Evolutionary conservation across 495 filamentous ascomycete species (phyloP), one percentile per base, ranked within the genome.

Genomic region (Glutinoglossum americanum): DNA sequence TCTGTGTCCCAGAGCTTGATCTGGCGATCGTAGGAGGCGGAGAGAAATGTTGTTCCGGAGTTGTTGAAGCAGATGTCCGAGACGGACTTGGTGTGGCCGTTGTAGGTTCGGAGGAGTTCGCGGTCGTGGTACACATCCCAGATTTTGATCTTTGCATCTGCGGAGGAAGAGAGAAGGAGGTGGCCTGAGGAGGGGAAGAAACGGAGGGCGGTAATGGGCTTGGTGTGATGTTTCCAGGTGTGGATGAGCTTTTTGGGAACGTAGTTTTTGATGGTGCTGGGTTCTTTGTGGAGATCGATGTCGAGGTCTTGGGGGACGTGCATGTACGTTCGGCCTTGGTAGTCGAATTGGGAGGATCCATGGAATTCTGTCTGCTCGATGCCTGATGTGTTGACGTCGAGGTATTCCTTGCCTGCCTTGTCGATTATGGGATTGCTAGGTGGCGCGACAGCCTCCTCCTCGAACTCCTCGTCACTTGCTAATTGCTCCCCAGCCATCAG

Each of bases 1-100:
- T 99, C 92, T 10, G 89, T 94, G 67, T 97, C 92, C 92, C 92
- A 99, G 54, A 97, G 76, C 71, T 96, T 94, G 69, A 97, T 94
- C 68, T 85, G 81, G 51, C 89, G 81, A 65, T 99, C 92, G 68
- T 89, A 96, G 49, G 84, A 87, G 21, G 83, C 85, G n/a, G 87
- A 87, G 45, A 97, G 73, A 76, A 99, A 96, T 57, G 81, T 81
- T 7, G 75, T 85, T n/a, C 92, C 92, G 28, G 75, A 73, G 0
- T 75, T 75, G 61, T 84, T 84, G 77, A 97, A 97, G 62, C 82
- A 83, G 60, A 93, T 80, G 68, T 96, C 93, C 1, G 87, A 87
- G 54, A 96, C 78, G 39, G 85, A 80, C 68, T 97, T 97, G 61
- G 76, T 81, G 70, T 99, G 92, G 41, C 93, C 92, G 28, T 78